These are phyloP conservation scores for Calvatia gigantea DNA, from an alignment of 768 basidiomycete species.

Conservation along the genomic window DNA sequence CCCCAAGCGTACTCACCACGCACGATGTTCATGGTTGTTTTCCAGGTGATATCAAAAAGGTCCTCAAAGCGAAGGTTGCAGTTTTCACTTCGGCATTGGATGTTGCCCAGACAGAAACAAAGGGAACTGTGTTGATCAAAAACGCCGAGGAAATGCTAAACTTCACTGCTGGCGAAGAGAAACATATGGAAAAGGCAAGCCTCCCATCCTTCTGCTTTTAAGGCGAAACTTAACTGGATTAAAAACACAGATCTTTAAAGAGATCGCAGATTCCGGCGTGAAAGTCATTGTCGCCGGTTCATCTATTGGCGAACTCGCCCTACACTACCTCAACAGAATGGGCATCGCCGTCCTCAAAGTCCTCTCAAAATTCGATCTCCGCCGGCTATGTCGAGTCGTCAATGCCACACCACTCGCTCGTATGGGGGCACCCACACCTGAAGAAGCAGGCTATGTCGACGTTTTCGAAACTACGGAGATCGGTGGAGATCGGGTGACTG, in stretches of 20 bases:
- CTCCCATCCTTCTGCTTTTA: no score
- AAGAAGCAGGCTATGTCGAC: conserved; percentile 93
- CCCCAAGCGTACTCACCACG: no score
- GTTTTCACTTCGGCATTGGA: conserved; percentile 94
- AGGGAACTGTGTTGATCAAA: conserved; percentile 95
- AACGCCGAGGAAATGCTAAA: conserved; percentile 96
- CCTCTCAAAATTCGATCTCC: conserved; percentile 95
- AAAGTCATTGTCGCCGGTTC: conserved; percentile 93
- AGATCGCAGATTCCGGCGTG: conserved; percentile 94
- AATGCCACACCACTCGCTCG: conserved; percentile 96
- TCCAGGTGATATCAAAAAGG: conserved; percentile 79
- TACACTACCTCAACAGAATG: conserved; percentile 94
- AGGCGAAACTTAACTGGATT: background rate
- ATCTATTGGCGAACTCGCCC: conserved; percentile 88
- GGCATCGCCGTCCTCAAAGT: conserved; percentile 96
- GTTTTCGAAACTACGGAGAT: conserved; percentile 95
- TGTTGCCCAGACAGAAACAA: conserved; percentile 95
- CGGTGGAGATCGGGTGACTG: conserved; percentile 97
- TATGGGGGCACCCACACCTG: conserved; percentile 91
- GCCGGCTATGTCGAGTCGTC: conserved; percentile 90
- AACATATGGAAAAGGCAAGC: conserved; percentile 85
- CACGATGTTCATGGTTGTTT: background rate
- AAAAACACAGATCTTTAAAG: conserved; percentile 77
- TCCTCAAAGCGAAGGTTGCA: conserved; percentile 84
- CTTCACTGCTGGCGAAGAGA: conserved; percentile 94